Conservation (phyloP, 2,329 filamentous ascomycete genomes). For the Penicillium sclerotigenum region DNA sequence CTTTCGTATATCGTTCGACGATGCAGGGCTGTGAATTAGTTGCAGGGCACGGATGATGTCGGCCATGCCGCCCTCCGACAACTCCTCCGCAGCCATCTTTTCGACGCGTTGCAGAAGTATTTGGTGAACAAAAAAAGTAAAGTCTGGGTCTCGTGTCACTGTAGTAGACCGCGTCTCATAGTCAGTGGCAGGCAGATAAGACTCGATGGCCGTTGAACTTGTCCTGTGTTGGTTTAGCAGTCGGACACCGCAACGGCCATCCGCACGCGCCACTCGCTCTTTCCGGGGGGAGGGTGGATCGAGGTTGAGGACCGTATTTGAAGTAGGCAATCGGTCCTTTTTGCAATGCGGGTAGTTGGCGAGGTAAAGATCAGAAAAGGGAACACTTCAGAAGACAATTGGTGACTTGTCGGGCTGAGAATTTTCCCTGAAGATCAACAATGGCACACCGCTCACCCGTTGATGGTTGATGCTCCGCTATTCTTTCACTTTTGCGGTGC, state of each 20-base stretch:
- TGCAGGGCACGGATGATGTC: constrained; percentile 79
- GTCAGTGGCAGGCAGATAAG: background rate
- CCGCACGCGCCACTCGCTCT: constrained; percentile 10
- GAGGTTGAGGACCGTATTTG: background rate
- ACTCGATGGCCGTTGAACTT: constrained; percentile 23
- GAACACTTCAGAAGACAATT: constrained; percentile 12
- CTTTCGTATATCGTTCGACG: constrained; percentile 74
- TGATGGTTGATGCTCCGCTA: constrained; percentile 12
- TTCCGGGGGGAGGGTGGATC: background rate
- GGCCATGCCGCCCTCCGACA: constrained; percentile 38
- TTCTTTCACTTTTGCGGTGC: background rate
- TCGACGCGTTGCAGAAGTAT: constrained; percentile 3
- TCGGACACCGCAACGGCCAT: constrained; percentile 26
- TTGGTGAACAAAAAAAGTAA: background rate
- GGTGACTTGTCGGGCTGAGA: constrained; percentile 21
- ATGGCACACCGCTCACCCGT: constrained; percentile 19
- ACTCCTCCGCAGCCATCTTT: constrained; percentile 36
- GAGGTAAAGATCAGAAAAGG: background rate
- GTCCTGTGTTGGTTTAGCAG: constrained; percentile 17
- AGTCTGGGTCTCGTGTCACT: background rate
- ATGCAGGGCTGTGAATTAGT: constrained; percentile 78
- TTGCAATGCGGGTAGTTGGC: background rate
- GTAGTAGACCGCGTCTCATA: background rate
- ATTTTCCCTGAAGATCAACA: constrained; percentile 15
- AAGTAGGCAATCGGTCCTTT: background rate